A percentile compares a stretch with the other conserved stretches of the same genome.
Evolutionary conservation across 306 rosid species (phyloP).

Genomic region (Cajanus cajan): DNA sequence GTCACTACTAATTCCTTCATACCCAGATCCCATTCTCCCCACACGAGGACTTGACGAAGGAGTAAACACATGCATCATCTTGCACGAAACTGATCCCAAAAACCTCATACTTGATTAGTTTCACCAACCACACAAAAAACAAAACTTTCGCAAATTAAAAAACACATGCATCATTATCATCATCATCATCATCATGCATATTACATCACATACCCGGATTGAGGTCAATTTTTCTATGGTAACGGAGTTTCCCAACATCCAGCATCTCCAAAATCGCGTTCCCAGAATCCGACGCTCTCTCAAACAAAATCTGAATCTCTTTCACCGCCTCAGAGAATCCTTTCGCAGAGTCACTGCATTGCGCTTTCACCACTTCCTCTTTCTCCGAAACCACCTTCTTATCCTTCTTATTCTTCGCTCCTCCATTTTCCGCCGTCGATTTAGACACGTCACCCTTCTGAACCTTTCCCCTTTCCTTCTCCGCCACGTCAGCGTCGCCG

Average conservation of each 20-base stretch:
- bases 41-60: slow-evolving; percentile 11
- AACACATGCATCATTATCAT: neutral
- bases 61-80: slow-evolving; percentile 43
- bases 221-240: slow-evolving; percentile 44
- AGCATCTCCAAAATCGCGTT: slow-evolving; percentile 52
- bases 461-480: slow-evolving; percentile 25
- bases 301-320: slow-evolving; percentile 61
- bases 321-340: slow-evolving; percentile 48
- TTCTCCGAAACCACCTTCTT: slow-evolving; percentile 21
- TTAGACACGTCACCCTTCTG: neutral
- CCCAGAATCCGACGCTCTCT: slow-evolving; percentile 70
- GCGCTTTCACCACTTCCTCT: slow-evolving; percentile 13
- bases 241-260: slow-evolving; percentile 47
- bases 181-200: neutral
- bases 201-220: slow-evolving; percentile 44
- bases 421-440: slow-evolving; percentile 23
- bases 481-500: slow-evolving; percentile 1
- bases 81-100: slow-evolving; percentile 49
- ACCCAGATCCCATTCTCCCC: slow-evolving; percentile 11
- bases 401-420: slow-evolving; percentile 4
- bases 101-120: neutral
- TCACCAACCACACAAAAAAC: neutral
- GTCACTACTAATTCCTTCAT: slow-evolving; percentile 35
- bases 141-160: neutral
- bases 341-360: slow-evolving; percentile 22